phyloP scores from a whole-genome alignment of 805 yeast species.

The Starmerella ratchasimensis region DNA sequence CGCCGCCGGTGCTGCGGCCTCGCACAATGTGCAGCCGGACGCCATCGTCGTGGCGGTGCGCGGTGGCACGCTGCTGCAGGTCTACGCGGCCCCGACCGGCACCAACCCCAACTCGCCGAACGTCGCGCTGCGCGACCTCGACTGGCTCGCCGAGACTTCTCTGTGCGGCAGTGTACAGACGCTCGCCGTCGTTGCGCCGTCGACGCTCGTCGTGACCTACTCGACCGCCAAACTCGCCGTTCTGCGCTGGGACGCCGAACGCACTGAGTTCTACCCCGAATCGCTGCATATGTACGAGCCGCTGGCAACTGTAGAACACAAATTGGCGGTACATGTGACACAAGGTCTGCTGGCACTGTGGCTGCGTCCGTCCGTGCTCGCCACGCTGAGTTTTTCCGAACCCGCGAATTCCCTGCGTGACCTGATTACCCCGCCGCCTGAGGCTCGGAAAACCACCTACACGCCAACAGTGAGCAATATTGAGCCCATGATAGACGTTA shows the following conservation, averaged over 20 bases:
- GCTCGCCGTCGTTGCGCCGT: conserved; percentile 31
- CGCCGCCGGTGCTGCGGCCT: conserved; percentile 18
- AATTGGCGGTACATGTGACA: conserved; percentile 43
- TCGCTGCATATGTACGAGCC: conserved; percentile 81
- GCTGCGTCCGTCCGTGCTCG: conserved; percentile 30
- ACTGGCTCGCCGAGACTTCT: conserved; percentile 48
- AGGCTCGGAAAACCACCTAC: no score
- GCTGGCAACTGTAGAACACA: conserved; percentile 16
- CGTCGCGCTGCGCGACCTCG: conserved; percentile 15
- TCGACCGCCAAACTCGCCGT: conserved; percentile 66
- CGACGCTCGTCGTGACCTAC: conserved; percentile 43
- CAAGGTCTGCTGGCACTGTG: conserved; percentile 45
- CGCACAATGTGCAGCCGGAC: no score
- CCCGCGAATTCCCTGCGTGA: conserved; percentile 21
- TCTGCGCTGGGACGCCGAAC: conserved; percentile 49
- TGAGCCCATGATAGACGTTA: background rate
- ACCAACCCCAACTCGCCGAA: no score
- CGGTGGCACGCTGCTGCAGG: conserved; percentile 48
- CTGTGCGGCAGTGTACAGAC: conserved; percentile 58
- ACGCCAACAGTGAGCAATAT: conserved; percentile 2
- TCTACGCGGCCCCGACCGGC: conserved; percentile 30
- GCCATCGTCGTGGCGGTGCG: conserved; percentile 46
- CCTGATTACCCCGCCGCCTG: no score
- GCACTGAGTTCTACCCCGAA: conserved; percentile 47
- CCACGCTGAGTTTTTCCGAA: conserved; percentile 39